Evolutionary conservation across 768 basidiomycete genomes (phyloP), one percentile per base, ranked within the genome.

Genomic region (Leccinum truebloodii): DNA sequence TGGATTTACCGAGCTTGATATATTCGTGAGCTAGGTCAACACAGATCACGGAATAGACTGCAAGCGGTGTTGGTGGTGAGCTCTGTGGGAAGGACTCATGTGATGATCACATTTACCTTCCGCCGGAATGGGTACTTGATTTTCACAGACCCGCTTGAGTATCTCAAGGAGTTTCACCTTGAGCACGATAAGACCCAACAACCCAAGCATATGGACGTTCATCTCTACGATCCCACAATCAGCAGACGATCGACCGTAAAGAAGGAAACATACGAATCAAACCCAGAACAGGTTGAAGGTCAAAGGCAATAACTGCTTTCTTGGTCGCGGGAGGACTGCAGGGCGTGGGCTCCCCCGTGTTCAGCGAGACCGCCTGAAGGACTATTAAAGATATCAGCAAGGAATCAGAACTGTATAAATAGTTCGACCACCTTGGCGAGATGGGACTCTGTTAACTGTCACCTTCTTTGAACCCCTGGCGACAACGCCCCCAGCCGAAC

Each of bases 21-120:
- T 95, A 94, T 70, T 95, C 92, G 58, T 86, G 81, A 0, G 90
- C 95, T 6, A 96, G 81, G 48, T 88, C 84, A 1, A 87, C 76
- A 3, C 90, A 94, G 2, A 83, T 76, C 1, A 73, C 72, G 20
- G 90, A 77, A 69, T 86, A 92, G 13, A 78, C 89, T 92, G 63
- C 34, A 16, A 35, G 59, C 3, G 9, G 16, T 26, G 6, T 52
- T 14, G 22, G 6, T 16, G 22, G 37, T 54, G 20, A 66, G 54
- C 18, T 22, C 35, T 1, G 9, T 32, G 55, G 26, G 59, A 50
- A 26, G 41, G 2, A 3, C 37, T 46, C 1, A 1, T 52, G 14
- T 18, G n/a, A 28, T 10, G 4, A 50, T 28, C 9, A 4, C 10
- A 71, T 77, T 57, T 60, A 89, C 89, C 78, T 76, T 86, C 78